Evolutionary conservation across 371 early-diverging fungal genomes (phyloP), one percentile per base, ranked within the genome.

Genomic region (Encephalitozoon cuniculi): DNA sequence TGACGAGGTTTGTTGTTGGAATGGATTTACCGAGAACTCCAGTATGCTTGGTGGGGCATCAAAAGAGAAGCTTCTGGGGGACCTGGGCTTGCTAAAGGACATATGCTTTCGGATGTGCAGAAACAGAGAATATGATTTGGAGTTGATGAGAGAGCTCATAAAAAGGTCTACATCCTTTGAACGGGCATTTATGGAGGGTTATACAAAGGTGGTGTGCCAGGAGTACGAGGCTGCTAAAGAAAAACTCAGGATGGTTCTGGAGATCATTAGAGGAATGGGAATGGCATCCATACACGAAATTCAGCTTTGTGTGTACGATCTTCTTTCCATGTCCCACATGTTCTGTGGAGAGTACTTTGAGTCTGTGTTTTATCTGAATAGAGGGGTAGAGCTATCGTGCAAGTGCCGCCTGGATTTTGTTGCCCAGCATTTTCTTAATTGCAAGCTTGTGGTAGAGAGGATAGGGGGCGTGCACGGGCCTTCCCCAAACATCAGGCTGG

Each of bases 221-320:
- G 41, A 66, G 26, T 30, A 44, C n/a, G 15, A 39, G 12, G 23
- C 8, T 18, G 66, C 25, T n/a, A 66, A 66, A 21, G 7, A 28
- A 49, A 44, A 4, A 49, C 9, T 72, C 30, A 52, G 64, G 49
- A 64, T 12, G 21, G 39, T 2, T 46, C 15, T 64, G 23, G 37
- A 63, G 39, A 46, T 15, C 0, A 15, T 32, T 23, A 28, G 18
- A 34, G 23, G 23, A 18, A n/a, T 39, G 26, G 25, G 30, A 26
- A 49, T 68, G 9, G n/a, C 11, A 21, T 34, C 2, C 15, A 21
- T 59, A 3, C 59, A 32, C 5, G 46, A 44, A 26, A 15, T 37
- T 34, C 34, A 18, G n/a, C 52, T 72, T 9, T 64, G 64, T 21
- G 37, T 72, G 12, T 72, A 72, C 51, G 64, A 74, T 66, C 26